Base-by-base conservation (phyloP, 179 eudicot species). In the Spergularia azorica region DNA sequence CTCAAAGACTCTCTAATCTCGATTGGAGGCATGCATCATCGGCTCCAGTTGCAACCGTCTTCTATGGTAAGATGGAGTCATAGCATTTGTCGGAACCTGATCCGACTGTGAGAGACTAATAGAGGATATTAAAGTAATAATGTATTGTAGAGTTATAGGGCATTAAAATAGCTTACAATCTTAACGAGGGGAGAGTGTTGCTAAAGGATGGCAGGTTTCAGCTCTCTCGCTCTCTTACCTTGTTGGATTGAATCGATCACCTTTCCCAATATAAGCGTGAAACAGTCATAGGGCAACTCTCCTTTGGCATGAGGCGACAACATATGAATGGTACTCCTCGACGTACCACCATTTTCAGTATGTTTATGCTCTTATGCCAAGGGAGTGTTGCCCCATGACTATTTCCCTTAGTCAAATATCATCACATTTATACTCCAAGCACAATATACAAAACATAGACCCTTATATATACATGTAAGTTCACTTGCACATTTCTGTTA, bases 211-310 rank as follows among this genome's bases (percentile, higher is more conserved):
- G 2, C 32, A 26, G 39, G 4, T 36, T 36, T 3, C 39, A 36
- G 0, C 39, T 1, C 39, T 4, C 13, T 55, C 15, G 1, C 58
- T 55, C 15, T 55, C 57, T 55, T 14, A 0, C 13, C 60, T 2
- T 57, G 17, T n/a, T 16, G 62, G 3, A 39, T 14, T 64, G 9
- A 12, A 64, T 17, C 67, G 5, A 63, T 63, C 41, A 17, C 20
- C 15, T 3, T 54, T 50, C 21, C 21, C 18, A 38, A 26, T 46
- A 20, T 38, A 88, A 88, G 90, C 75, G 72, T 60, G 67, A 78
- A 79, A 74, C 81, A 82, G 83, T 85, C 56, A 62, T 51, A 90
- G 94, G 94, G 90, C 94, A 90, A 87, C 91, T 90, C 94, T 90
- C 94, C 94, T 88, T 88, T 90, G 94, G 91, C 94, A 73, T 58